A percentile compares a stretch with the other conserved stretches of the same genome.
Conservation (phyloP, 441 rosid species). For the Daphne laureola region DNA sequence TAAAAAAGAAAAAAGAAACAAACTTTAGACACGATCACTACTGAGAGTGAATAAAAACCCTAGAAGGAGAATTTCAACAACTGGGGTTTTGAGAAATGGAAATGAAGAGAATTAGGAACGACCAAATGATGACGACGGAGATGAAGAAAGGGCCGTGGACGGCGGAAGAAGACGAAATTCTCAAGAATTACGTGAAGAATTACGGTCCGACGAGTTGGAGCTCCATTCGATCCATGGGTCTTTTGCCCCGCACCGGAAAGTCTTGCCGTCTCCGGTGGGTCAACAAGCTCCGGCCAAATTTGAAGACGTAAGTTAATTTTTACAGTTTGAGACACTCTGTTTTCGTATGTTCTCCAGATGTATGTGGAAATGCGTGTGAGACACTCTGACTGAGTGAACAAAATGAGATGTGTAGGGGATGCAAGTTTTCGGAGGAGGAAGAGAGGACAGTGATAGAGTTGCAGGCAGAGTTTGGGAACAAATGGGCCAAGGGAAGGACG, state of each 20-base stretch:
- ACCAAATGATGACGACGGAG: conserved; percentile 16
- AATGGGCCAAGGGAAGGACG: conserved; percentile 34
- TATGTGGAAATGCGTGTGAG: no score
- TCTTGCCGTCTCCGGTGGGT: conserved; percentile 41
- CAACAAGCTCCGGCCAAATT: conserved; percentile 35
- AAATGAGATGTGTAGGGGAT: conserved; percentile 16
- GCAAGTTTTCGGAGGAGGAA: conserved; percentile 32
- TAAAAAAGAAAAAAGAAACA: background rate
- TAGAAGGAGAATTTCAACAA: background rate
- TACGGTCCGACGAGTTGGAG: conserved; percentile 36
- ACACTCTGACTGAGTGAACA: background rate
- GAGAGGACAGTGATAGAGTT: conserved; percentile 32
- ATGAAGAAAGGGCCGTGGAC: conserved; percentile 39
- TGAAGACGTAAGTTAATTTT: conserved; percentile 28
- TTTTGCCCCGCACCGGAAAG: conserved; percentile 31
- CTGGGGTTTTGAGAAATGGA: conserved; percentile 4
- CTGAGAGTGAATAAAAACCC: background rate
- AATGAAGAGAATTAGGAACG: background rate
- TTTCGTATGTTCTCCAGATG: no score
- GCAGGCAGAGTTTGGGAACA: conserved; percentile 34
- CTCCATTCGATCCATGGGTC: conserved; percentile 39
- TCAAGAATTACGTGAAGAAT: conserved; percentile 21
- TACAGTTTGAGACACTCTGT: no score
- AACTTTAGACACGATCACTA: no score
- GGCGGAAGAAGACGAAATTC: conserved; percentile 30